phyloP scores from a whole-genome alignment of 2,329 filamentous ascomycete genomes.

The Cladosporium halotolerans region DNA sequence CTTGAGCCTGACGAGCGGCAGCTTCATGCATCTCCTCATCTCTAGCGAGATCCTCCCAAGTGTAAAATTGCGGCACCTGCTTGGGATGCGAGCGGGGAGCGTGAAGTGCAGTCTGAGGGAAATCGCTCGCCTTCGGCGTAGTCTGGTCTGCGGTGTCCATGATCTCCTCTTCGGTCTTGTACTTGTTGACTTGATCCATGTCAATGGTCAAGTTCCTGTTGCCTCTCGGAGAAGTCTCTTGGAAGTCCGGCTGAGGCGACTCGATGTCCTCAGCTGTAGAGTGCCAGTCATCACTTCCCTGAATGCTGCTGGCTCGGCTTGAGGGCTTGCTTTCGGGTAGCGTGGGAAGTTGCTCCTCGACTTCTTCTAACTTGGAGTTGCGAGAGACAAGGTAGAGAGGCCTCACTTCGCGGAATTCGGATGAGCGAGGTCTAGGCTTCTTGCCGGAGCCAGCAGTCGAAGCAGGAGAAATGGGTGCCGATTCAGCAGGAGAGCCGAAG shows the following conservation, averaged over 20 bases:
- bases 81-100: slow-evolving; percentile 8
- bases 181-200: slow-evolving; percentile 18
- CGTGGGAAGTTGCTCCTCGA: slow-evolving; percentile 45
- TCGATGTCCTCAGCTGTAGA: slow-evolving; percentile 36
- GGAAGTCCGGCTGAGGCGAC: slow-evolving; percentile 7
- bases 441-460: slow-evolving; percentile 11
- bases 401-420: slow-evolving; percentile 54
- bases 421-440: slow-evolving; percentile 16
- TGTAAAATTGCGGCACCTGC: slow-evolving; percentile 32
- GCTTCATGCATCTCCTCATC: slow-evolving; percentile 17
- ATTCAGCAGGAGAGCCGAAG: slow-evolving; percentile 21
- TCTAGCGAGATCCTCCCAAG: slow-evolving; percentile 32
- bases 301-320: slow-evolving; percentile 34
- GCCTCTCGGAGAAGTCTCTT: background rate
- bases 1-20: slow-evolving; percentile 4
- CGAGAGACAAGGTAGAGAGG: slow-evolving; percentile 77
- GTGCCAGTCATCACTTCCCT: slow-evolving; percentile 39
- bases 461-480: slow-evolving; percentile 14
- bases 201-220: slow-evolving; percentile 21
- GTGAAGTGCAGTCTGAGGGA: slow-evolving; percentile 27
- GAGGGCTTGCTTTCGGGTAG: slow-evolving; percentile 44
- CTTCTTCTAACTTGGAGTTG: slow-evolving; percentile 42
- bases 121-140: slow-evolving; percentile 59
- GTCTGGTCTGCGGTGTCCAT: slow-evolving; percentile 56
- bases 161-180: slow-evolving; percentile 35